Base-by-base conservation (phyloP, 2,329 filamentous ascomycete genomes). In the Didymella sp. region DNA sequence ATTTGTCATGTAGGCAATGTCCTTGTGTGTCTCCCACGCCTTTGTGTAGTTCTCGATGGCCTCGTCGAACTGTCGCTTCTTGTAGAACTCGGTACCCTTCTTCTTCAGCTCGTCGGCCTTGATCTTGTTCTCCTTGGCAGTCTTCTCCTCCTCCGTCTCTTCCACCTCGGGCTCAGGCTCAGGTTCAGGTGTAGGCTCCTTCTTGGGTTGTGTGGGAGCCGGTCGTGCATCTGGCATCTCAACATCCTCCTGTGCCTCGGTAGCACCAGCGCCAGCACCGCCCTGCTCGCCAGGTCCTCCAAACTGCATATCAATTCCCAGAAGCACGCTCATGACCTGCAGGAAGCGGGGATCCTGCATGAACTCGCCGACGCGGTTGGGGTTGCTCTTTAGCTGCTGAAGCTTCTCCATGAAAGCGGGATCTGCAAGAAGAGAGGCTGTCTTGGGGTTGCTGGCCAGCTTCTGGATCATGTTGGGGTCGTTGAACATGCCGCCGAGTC, bases 1-100 rank as follows among this genome's bases (percentile, higher is more conserved):
- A 79, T 99, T 99, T 82, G 96, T 99, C 58, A 98, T 84, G 79
- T 99, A 99, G 15, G 94, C 95, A 72, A 99, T 96, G 72, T 99
- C 95, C 83, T 97, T 95, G 85, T 91, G 84, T 35, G 90, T 78
- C 58, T 96, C 93, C 95, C 95, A 99, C 0, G 95, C 95, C 77
- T 96, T 96, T 75, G 78, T 85, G 83, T 99, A 99, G 81, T 99
- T 92, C 73, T 88, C 87, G 70, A 99, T 97, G 47, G 95, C 95
- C 73, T 90, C 87, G 70, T 98, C 95, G 67, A 99, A 97, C 74
- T 97, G 88, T 67, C 92, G 89, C 86, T 98, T 98, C 88, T 99
- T 99, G 85, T 99, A 99, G 77, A 89, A 89, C 68, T 95, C 92
- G 13, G 94, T 99, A 56, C 95, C 95, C 55, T 96, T 82, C 27